Percentiles rank a stretch among this genome's conserved stretches.
These are phyloP conservation scores for Debaryomyces coudertii DNA, from an alignment of 1,139 yeast genomes.

Conservation along the genomic window DNA sequence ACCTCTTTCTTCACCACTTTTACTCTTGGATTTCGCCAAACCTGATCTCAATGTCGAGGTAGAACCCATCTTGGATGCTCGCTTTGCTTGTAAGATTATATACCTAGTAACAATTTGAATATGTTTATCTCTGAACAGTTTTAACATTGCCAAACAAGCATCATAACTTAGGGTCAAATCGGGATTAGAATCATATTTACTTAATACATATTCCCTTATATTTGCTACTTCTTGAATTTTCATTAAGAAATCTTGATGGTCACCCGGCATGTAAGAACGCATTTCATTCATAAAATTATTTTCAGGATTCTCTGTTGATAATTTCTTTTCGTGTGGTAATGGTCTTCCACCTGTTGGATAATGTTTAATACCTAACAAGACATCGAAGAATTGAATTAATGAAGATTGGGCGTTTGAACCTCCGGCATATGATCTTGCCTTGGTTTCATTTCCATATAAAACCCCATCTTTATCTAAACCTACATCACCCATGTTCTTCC, in stretches of 20 bases:
- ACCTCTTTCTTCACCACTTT: slow-evolving; percentile 64
- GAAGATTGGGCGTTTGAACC: slow-evolving; percentile 96
- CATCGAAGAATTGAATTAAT: slow-evolving; percentile 82
- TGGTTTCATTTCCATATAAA: slow-evolving; percentile 67
- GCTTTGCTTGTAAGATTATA: slow-evolving; percentile 75
- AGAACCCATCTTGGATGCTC: slow-evolving; percentile 55
- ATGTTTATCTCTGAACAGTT: slow-evolving; percentile 88
- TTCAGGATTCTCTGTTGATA: slow-evolving; percentile 39
- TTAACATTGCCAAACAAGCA: slow-evolving; percentile 87
- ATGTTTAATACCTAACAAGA: slow-evolving; percentile 75
- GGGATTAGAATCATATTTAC: slow-evolving; percentile 41
- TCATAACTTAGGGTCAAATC: slow-evolving; percentile 77
- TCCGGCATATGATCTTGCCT: slow-evolving; percentile 70
- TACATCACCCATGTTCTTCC: slow-evolving; percentile 89
- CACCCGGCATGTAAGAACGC: slow-evolving; percentile 88
- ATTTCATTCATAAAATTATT: slow-evolving; percentile 79
- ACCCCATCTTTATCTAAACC: slow-evolving; percentile 81
- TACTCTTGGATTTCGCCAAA: slow-evolving; percentile 48
- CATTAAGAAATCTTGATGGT: slow-evolving; percentile 73
- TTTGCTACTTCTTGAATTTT: slow-evolving; percentile 59
- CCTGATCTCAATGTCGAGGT: slow-evolving; percentile 62
- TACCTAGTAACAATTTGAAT: slow-evolving; percentile 90
- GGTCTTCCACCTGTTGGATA: slow-evolving; percentile 72
- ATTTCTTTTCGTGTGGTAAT: slow-evolving; percentile 27
- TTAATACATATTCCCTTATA: slow-evolving; percentile 64